phyloP scores from a whole-genome alignment of 1,284 basidiomycete species.

The Clitocybe nebularis region DNA sequence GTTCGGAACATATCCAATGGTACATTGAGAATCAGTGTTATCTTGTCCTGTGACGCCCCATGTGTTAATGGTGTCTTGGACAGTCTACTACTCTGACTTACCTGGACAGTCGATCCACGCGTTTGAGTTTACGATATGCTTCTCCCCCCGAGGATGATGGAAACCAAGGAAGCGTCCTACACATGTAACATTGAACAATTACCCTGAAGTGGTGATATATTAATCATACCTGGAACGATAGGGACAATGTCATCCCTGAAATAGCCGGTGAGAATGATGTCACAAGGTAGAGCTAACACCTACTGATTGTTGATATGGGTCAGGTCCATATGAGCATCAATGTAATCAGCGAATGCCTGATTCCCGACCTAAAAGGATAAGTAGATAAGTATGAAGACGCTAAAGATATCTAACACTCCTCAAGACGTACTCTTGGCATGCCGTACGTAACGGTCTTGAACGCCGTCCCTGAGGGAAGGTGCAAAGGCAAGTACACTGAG shows the following conservation, averaged over 20 bases:
- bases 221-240: conserved; percentile 38
- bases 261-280: conserved; percentile 13
- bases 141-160: conserved; percentile 36
- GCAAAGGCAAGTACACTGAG: conserved; percentile 24
- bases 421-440: conserved; percentile 43
- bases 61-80: neutral
- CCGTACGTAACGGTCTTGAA: conserved; percentile 36
- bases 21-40: conserved; percentile 44
- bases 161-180: conserved; percentile 31
- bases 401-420: too few species aligned
- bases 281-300: conserved; percentile 12
- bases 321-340: conserved; percentile 38
- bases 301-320: conserved; percentile 44
- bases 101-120: conserved; percentile 34
- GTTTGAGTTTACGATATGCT: conserved; percentile 33
- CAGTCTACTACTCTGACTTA: conserved; percentile 6
- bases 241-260: conserved; percentile 42
- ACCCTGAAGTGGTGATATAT: neutral
- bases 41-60: conserved; percentile 27
- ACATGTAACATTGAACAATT: neutral
- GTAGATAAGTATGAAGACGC: neutral
- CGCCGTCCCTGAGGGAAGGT: conserved; percentile 18
- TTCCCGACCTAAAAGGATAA: conserved; percentile 43
- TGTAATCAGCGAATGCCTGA: conserved; percentile 48
- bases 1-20: conserved; percentile 46